Base-by-base conservation (phyloP, 2,329 filamentous ascomycete genomes). In the Septoria petroselini region DNA sequence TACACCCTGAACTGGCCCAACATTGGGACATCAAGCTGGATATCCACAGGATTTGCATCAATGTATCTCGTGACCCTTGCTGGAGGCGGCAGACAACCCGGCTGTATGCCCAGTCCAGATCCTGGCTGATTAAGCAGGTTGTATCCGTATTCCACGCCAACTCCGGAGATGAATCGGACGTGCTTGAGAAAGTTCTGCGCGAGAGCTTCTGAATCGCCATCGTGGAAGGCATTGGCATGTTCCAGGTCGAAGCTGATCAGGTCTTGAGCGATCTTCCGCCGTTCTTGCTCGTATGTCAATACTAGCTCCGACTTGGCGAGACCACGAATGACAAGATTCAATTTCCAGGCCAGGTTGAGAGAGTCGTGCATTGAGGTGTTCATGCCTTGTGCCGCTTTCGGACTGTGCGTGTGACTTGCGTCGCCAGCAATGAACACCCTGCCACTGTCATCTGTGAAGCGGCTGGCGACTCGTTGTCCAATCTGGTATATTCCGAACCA, bases 1-100 rank as follows among this genome's bases (percentile, higher is more conserved):
- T 86, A 89, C 38, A 89, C 78, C 41, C 84, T 79, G 72, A 90
- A 91, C 62, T 91, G 86, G 19, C 86, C 83, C 4, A 90, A 73
- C 68, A 88, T 79, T 1, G 86, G 86, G 37, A 90, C 86, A 62
- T 90, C 86, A 4, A 88, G 79, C 64, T 91, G 85, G 21, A 90
- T 72, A 59, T 90, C 83, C 34, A 91, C 81, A 0, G 86, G 86
- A 60, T 90, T 91, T 3, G 85, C 83, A 67, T 91, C 86, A 43
- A 89, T 79, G 63, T 85, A 89, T 21, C 86, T 78, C 0, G 84
- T 86, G 14, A 84, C 85, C 67, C 81, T 85, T 33, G 83, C 83
- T 2, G 86, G 86, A 2, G 82, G 78, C 19, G 86, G 73, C 17
- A 81, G 62, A 47, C 62, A 71, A 3, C 71, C 71, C 6, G 71